A percentile compares a stretch with the other conserved stretches of the same genome.
Evolutionary conservation across 2,329 filamentous ascomycete genomes (phyloP).

Genomic region (Fonsecaea pedrosoi): DNA sequence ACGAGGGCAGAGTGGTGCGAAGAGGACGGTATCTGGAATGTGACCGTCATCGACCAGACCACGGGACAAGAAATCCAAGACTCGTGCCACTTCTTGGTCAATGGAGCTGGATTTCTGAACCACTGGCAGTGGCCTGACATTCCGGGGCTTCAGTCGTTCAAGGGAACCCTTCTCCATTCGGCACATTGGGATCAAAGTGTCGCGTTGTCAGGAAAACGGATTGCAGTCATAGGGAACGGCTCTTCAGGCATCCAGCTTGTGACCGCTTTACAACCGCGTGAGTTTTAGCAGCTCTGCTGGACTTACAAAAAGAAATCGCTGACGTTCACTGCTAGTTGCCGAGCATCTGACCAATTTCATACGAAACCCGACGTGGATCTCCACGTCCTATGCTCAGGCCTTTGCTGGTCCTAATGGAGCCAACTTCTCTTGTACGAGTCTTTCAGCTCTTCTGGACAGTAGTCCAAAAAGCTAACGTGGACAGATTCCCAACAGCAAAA

Average conservation of each 20-base stretch:
- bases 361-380: conserved; percentile 42
- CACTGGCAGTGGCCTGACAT: conserved; percentile 42
- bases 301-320: neutral
- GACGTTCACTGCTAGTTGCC: neutral
- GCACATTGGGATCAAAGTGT: conserved; percentile 54
- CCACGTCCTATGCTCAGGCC: conserved; percentile 52
- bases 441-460: conserved; percentile 8
- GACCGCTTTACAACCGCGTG: conserved; percentile 53
- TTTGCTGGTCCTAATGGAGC: conserved; percentile 44
- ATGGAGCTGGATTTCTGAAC: conserved; percentile 52
- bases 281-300: conserved; percentile 35
- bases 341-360: conserved; percentile 46
- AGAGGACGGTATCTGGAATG: conserved; percentile 41
- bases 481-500: conserved; percentile 33
- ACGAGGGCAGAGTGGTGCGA: conserved; percentile 56
- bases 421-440: conserved; percentile 37
- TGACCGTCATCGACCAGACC: conserved; percentile 47
- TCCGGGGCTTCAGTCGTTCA: conserved; percentile 46
- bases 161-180: conserved; percentile 42
- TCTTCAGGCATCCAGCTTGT: conserved; percentile 55
- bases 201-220: conserved; percentile 47
- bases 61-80: conserved; percentile 50
- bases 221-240: conserved; percentile 55
- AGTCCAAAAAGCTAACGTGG: neutral
- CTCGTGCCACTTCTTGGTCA: conserved; percentile 51